A percentile compares a stretch with the other conserved stretches of the same genome.
phyloP scores from a whole-genome alignment of 208 protist genomes.

The Phytomonas sp. region DNA sequence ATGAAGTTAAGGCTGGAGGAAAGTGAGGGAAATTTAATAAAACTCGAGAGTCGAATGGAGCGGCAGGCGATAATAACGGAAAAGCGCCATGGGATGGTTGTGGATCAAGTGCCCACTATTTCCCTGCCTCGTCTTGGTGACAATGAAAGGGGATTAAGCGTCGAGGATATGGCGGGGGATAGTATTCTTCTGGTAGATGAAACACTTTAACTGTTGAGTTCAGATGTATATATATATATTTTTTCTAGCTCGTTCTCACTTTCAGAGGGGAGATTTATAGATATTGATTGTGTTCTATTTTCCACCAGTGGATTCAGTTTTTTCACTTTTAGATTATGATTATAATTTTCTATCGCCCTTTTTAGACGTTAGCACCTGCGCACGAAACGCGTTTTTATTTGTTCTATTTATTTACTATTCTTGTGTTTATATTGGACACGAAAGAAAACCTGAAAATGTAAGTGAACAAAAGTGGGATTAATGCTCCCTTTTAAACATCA shows the following conservation, averaged over 20 bases:
- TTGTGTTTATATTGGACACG: neutral
- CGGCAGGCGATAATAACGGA: conserved; percentile 47
- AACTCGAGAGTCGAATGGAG: conserved; percentile 48
- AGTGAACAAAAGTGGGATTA: neutral
- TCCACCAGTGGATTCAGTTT: neutral
- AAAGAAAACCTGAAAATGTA: neutral
- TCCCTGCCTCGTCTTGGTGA: conserved; percentile 45
- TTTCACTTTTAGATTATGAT: neutral
- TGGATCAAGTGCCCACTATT: conserved; percentile 35
- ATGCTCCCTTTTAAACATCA: neutral
- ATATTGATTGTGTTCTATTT: neutral
- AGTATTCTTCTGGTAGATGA: conserved; percentile 79
- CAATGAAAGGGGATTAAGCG: conserved; percentile 19
- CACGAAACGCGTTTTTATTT: neutral
- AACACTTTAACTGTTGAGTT: neutral
- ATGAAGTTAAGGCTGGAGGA: conserved; percentile 71
- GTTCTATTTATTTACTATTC: neutral
- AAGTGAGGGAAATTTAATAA: conserved; percentile 60
- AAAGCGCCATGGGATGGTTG: conserved; percentile 57
- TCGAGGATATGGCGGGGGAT: conserved; percentile 70
- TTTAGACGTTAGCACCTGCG: neutral
- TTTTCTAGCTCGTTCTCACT: neutral
- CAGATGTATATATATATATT: neutral
- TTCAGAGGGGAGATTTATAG: neutral
- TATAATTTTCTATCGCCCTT: neutral